A percentile compares a stretch with the other conserved stretches of the same genome.
Conservation (phyloP, 140 eudicot genomes). For the Stevia rebaudiana region DNA sequence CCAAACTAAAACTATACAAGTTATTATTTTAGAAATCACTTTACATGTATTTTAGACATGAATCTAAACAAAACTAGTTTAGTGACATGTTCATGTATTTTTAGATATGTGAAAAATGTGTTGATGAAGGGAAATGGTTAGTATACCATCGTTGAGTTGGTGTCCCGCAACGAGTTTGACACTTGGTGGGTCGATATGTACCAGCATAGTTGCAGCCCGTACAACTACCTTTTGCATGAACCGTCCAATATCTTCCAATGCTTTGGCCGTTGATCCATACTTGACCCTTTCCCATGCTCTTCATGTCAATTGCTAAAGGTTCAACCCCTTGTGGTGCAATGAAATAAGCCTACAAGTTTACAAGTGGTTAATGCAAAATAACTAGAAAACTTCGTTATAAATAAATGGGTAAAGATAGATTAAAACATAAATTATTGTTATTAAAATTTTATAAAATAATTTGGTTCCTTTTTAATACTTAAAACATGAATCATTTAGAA, state of each 20-base stretch:
- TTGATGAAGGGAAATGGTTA: background rate
- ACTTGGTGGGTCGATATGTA: slow-evolving; percentile 57
- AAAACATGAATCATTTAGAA: too few relatives aligned
- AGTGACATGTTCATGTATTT: too few relatives aligned
- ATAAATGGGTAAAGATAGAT: too few relatives aligned
- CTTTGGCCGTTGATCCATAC: slow-evolving; percentile 92
- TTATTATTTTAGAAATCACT: too few relatives aligned
- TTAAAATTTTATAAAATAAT: too few relatives aligned
- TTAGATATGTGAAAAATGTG: background rate
- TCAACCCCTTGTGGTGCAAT: slow-evolving; percentile 67
- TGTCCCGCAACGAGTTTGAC: slow-evolving; percentile 86
- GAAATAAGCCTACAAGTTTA: slow-evolving; percentile 69
- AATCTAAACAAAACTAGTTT: too few relatives aligned
- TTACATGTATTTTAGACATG: too few relatives aligned
- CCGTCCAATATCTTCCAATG: slow-evolving; percentile 93
- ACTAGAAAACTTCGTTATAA: too few relatives aligned
- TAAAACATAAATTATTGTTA: too few relatives aligned
- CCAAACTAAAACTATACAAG: too few relatives aligned
- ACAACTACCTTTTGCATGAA: slow-evolving; percentile 65
- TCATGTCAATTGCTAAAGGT: slow-evolving; percentile 84
- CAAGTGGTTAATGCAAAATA: too few relatives aligned
- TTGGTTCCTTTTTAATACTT: too few relatives aligned
- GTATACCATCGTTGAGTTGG: slow-evolving; percentile 97
- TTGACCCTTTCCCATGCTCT: slow-evolving; percentile 91
- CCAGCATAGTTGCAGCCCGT: slow-evolving; percentile 64